These are phyloP conservation scores for Paramecium sonneborni DNA, from an alignment of 73 alveolate genomes.

Conservation along the genomic window DNA sequence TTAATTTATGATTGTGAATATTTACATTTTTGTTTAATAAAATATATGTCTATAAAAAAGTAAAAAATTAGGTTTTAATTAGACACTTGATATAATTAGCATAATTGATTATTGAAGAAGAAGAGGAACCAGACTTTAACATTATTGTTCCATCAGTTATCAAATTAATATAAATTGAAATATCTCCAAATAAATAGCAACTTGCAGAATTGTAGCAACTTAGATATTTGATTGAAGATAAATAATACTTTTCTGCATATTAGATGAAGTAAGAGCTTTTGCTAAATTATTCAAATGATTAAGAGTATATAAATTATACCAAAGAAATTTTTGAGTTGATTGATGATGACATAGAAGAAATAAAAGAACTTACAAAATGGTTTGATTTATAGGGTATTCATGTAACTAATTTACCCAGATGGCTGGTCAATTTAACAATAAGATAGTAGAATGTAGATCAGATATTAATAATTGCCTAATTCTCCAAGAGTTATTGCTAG, in stretches of 20 bases:
- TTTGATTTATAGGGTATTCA: constrained; percentile 29
- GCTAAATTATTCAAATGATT: neutral
- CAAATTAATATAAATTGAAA: neutral
- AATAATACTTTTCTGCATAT: neutral
- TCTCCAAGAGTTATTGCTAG: constrained; percentile 42
- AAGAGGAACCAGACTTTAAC: neutral
- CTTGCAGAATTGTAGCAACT: neutral
- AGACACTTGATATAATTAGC: neutral
- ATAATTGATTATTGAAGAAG: neutral
- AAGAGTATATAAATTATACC: neutral
- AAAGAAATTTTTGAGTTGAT: neutral
- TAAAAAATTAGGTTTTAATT: neutral
- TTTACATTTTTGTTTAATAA: neutral
- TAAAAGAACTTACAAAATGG: neutral
- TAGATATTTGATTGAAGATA: neutral
- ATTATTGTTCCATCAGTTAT: neutral
- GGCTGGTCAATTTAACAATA: constrained; percentile 55
- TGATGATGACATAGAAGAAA: constrained; percentile 62
- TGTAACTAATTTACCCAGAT: neutral
- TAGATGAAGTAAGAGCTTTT: neutral
- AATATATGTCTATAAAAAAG: constrained; percentile 1
- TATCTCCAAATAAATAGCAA: neutral
- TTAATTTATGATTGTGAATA: neutral
- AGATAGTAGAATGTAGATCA: constrained; percentile 14
- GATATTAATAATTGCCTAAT: constrained; percentile 47